These are phyloP conservation scores for Aphanocladium album DNA, from an alignment of 2,329 filamentous ascomycete species.

Conservation along the genomic window DNA sequence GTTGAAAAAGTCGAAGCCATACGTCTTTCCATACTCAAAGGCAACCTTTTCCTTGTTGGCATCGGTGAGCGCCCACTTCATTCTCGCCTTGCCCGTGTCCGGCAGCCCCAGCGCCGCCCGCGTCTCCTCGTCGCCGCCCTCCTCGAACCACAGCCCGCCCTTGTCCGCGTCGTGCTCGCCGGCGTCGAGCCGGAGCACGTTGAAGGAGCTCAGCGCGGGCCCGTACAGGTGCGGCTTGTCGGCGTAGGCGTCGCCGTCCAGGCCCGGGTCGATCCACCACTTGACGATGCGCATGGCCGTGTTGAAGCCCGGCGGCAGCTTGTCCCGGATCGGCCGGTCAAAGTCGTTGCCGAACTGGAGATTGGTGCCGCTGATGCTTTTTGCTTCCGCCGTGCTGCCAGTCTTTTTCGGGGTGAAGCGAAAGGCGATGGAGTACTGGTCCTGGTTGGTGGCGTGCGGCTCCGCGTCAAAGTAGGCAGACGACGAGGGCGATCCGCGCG, in stretches of 20 bases:
- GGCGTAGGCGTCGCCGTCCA: conserved; percentile 85
- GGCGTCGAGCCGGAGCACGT: conserved; percentile 63
- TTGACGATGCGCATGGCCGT: conserved; percentile 80
- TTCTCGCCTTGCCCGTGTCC: conserved; percentile 44
- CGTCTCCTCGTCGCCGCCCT: conserved; percentile 57
- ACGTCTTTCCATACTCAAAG: conserved; percentile 49
- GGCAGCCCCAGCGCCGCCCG: conserved; percentile 48
- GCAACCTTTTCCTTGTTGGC: conserved; percentile 48
- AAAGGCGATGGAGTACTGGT: conserved; percentile 83
- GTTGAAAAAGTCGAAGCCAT: conserved; percentile 73
- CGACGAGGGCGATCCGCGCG: conserved; percentile 60
- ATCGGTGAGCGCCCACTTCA: conserved; percentile 52
- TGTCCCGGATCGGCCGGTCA: conserved; percentile 80
- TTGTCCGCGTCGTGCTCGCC: conserved; percentile 41
- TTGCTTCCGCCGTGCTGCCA: conserved; percentile 11
- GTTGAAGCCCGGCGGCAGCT: conserved; percentile 79
- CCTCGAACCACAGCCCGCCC: conserved; percentile 55
- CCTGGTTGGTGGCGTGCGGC: conserved; percentile 58
- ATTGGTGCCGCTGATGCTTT: conserved; percentile 61
- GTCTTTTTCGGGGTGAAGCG: conserved; percentile 64
- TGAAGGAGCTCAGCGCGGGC: conserved; percentile 73
- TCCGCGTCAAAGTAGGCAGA: conserved; percentile 73
- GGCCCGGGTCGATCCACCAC: conserved; percentile 84
- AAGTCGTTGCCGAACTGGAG: conserved; percentile 96
- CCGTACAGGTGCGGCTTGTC: conserved; percentile 85